phyloP scores from a whole-genome alignment of 108 stramenopile species.

The Nannochloropsis salina region DNA sequence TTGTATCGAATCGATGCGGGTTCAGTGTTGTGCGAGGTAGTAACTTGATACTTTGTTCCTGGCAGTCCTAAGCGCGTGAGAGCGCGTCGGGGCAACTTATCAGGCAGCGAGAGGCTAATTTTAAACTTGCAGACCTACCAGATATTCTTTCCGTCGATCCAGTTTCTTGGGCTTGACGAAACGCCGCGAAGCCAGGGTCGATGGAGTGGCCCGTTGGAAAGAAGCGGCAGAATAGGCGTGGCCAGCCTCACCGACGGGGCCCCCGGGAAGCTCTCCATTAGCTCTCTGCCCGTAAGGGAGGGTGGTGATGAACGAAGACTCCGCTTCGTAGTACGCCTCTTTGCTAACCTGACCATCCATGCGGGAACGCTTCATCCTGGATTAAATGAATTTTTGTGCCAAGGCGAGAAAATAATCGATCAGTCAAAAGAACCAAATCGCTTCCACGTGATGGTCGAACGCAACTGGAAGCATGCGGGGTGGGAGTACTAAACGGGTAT shows the following conservation, averaged over 20 bases:
- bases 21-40: no score
- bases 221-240: not conserved
- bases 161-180: slow-evolving; percentile 17
- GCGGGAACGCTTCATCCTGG: not conserved
- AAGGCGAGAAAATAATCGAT: no score
- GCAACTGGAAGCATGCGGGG: no score
- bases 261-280: not conserved
- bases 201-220: not conserved
- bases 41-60: no score
- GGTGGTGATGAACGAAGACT: not conserved
- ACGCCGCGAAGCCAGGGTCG: slow-evolving; percentile 2
- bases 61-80: no score
- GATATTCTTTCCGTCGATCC: not conserved
- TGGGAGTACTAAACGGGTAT: no score
- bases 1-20: not conserved
- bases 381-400: no score
- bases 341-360: not conserved
- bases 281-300: not conserved
- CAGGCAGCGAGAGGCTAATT: no score
- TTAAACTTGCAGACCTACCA: not conserved
- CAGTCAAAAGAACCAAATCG: no score
- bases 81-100: no score
- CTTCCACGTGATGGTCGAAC: no score
- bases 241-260: not conserved
- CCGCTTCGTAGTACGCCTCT: not conserved